phyloP scores from a whole-genome alignment of 1,139 yeast species.

The Arxiozyma slooffiae region DNA sequence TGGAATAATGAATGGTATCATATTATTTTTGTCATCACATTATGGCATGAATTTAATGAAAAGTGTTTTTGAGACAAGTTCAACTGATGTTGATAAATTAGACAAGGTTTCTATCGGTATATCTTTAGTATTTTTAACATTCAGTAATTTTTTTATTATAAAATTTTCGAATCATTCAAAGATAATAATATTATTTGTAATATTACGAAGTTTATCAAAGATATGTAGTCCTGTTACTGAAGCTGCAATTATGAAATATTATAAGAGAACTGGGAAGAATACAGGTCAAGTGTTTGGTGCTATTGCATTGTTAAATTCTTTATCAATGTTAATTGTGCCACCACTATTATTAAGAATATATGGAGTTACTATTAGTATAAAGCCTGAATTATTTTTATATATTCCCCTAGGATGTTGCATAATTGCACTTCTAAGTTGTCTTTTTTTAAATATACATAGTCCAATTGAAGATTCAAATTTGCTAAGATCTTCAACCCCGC shows the following conservation, averaged over 20 bases:
- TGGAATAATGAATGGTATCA: conserved; percentile 40
- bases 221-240: conserved; percentile 38
- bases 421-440: too few species aligned
- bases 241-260: conserved; percentile 40
- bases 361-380: conserved; percentile 30
- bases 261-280: conserved; percentile 36
- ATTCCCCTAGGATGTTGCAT: conserved; percentile 21
- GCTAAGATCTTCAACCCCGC: background rate
- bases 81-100: conserved; percentile 40
- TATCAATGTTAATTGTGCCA: conserved; percentile 35
- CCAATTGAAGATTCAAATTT: background rate
- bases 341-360: conserved; percentile 35
- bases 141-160: conserved; percentile 37
- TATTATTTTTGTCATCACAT: conserved; percentile 39
- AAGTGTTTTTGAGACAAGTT: conserved; percentile 20
- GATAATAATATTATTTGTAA: conserved; percentile 14
- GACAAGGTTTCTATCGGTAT: conserved; percentile 41
- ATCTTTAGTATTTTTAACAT: conserved; percentile 35
- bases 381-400: conserved; percentile 29
- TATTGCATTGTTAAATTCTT: conserved; percentile 38
- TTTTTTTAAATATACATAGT: conserved; percentile 9
- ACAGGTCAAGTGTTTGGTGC: conserved; percentile 50
- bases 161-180: conserved; percentile 12
- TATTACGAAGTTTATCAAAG: conserved; percentile 35
- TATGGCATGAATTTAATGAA: conserved; percentile 34